Evolutionary conservation across 768 basidiomycete species (phyloP).

Genomic region (Xanthoconium stramineum): DNA sequence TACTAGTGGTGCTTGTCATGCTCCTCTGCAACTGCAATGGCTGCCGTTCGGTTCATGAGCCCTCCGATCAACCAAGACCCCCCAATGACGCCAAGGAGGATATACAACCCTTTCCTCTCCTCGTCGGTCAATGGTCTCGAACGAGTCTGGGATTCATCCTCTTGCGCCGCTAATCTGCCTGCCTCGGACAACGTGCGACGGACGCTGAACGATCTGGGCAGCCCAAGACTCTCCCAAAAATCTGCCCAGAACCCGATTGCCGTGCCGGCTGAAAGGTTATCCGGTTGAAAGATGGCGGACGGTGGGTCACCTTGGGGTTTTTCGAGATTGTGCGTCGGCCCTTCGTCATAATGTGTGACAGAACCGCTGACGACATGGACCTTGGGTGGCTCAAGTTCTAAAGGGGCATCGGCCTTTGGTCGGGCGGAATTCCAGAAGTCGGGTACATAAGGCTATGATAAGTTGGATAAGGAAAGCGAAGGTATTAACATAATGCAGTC

Average conservation of each 20-base stretch:
- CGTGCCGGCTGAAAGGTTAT: conserved; percentile 14
- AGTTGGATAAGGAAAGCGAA: neutral
- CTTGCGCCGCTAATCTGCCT: conserved; percentile 8
- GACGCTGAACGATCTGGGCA: conserved; percentile 32
- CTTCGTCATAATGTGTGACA: conserved; percentile 45
- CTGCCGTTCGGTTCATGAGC: conserved; percentile 16
- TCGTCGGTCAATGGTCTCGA: conserved; percentile 39
- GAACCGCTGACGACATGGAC: conserved; percentile 49
- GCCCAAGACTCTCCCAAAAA: conserved; percentile 35
- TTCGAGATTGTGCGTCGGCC: conserved; percentile 43
- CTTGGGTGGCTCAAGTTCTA: conserved; percentile 38
- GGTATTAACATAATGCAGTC: neutral
- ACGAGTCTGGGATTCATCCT: conserved; percentile 15
- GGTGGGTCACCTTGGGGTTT: conserved; percentile 3
- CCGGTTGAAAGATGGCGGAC: neutral
- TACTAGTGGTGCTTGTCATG: conserved; percentile 13
- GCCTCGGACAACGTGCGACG: conserved; percentile 16
- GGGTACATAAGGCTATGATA: conserved; percentile 50
- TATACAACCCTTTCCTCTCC: conserved; percentile 47
- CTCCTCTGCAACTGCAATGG: conserved; percentile 11
- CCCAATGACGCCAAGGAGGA: conserved; percentile 45
- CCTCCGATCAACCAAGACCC: conserved; percentile 48
- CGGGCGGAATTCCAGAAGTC: conserved; percentile 59
- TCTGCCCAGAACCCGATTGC: conserved; percentile 30
- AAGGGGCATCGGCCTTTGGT: conserved; percentile 29